Conservation (phyloP, 139 green algal species). For the Zygnema cylindricum region DNA sequence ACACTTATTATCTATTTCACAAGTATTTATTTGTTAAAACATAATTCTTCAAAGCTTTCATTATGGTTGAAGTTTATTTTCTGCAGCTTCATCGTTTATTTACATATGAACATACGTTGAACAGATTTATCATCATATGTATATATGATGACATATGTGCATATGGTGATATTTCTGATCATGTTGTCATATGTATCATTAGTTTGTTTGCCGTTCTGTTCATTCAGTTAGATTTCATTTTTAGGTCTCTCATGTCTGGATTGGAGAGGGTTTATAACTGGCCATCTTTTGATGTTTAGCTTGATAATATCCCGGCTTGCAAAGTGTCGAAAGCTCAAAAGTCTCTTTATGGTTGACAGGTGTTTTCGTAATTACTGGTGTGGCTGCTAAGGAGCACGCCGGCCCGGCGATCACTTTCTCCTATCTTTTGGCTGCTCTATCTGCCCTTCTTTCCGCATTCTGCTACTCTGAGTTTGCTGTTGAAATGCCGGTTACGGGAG, state of each 20-base stretch:
- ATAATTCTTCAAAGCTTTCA: no score
- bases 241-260: no score
- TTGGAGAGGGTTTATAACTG: no score
- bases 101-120: no score
- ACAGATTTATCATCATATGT: no score
- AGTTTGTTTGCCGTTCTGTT: not conserved
- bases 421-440: conserved; percentile 56
- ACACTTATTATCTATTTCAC: no score
- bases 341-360: conserved; percentile 80
- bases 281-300: not conserved
- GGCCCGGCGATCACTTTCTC: conserved; percentile 55
- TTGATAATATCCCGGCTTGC: not conserved
- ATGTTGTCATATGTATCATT: not conserved
- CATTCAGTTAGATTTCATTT: not conserved
- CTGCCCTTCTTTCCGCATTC: conserved; percentile 81
- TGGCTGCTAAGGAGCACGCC: conserved; percentile 68
- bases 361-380: conserved; percentile 86
- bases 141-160: no score
- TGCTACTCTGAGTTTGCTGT: conserved; percentile 87
- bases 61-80: no score
- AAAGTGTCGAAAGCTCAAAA: not conserved
- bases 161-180: not conserved
- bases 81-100: no score
- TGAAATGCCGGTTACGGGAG: conserved; percentile 78
- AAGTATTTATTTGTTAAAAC: no score